Percentiles rank a stretch among this genome's conserved stretches.
These are phyloP conservation scores for Cardamine resedifolia DNA, from an alignment of 345 rosid genomes.

Conservation along the genomic window DNA sequence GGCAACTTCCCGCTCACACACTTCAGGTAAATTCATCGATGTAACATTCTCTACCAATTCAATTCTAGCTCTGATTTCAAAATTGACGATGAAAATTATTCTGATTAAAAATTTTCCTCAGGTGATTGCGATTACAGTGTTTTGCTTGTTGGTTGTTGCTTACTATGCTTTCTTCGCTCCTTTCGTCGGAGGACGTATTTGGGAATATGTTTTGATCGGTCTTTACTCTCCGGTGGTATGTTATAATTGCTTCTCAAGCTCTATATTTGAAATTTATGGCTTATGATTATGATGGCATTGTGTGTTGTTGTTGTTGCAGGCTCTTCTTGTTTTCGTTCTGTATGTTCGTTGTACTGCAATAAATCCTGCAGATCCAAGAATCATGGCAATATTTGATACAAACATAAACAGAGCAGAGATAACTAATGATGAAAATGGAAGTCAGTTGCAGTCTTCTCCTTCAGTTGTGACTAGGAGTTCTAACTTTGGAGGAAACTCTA, in stretches of 20 bases:
- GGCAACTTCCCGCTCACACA: conserved; percentile 97
- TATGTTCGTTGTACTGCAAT: conserved; percentile 95
- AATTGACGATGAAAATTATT: conserved; percentile 15
- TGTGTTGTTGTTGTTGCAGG: conserved; percentile 58
- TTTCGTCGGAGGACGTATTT: conserved; percentile 78
- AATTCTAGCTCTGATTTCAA: not conserved
- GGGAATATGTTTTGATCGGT: conserved; percentile 71
- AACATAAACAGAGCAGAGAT: conserved; percentile 31
- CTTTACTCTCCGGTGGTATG: conserved; percentile 89
- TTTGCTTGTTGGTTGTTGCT: conserved; percentile 85
- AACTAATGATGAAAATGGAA: conserved; percentile 52
- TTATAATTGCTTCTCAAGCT: conserved; percentile 26
- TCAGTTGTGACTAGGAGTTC: conserved; percentile 75
- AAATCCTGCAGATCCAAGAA: conserved; percentile 97
- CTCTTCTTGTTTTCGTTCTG: conserved; percentile 76
- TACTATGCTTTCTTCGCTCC: conserved; percentile 94
- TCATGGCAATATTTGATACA: conserved; percentile 67
- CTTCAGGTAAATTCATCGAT: conserved; percentile 54
- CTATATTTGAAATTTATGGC: not conserved
- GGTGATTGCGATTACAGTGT: conserved; percentile 95
- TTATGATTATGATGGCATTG: conserved; percentile 36
- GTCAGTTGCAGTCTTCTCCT: conserved; percentile 58
- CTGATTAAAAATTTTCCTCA: conserved; percentile 24
- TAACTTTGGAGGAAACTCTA: conserved; percentile 54
- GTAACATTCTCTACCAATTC: not conserved